Base-by-base conservation (phyloP, 495 filamentous ascomycete species). In the Cetradonia linearis region DNA sequence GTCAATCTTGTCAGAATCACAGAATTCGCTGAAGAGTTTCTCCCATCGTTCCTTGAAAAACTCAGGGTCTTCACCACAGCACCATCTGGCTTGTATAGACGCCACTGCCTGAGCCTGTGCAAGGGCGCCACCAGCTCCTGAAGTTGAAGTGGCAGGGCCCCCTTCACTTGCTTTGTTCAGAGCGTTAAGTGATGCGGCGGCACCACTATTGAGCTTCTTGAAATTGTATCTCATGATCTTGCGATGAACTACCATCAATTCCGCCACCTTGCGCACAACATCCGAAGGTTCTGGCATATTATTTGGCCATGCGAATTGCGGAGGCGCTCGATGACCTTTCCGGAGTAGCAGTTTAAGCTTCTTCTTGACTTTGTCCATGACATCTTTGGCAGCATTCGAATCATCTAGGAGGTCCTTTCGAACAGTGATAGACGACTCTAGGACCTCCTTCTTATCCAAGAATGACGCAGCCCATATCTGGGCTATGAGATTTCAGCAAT, bases 281-380 rank as follows among this genome's bases (percentile, higher is more conserved):
- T 93, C 82, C 33, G 87, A 88, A 16, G 93, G 93, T 65, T 97
- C 94, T 16, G 91, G 89, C 70, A 92, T 90, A 62, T 91, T 88
- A 27, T 50, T 62, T n/a, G 93, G 93, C 93, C 93, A 98, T 47
- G 92, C 89, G 69, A 98, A 98, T 68, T 97, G 91, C 20, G 89
- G 82, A 18, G 93, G 91, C 8, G 92, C 87, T 62, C 87, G 79
- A 57, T 87, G 89, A 3, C 94, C 94, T 70, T 94, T 86, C 30
- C 93, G 81, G 56, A 98, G 74, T 40, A 98, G 77, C 2, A 86
- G 81, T 73, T 98, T 98, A 6, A 98, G 77, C 81, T 94, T 96
- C 80, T 96, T 97, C 78, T 98, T 98, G 50, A 98, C 93, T 70
- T 94, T 96, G 72, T 98, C 93, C 91, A 96, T 98, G 66, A 94